Base-by-base conservation (phyloP, 768 basidiomycete species). In the Phlebiopsis gigantea region DNA sequence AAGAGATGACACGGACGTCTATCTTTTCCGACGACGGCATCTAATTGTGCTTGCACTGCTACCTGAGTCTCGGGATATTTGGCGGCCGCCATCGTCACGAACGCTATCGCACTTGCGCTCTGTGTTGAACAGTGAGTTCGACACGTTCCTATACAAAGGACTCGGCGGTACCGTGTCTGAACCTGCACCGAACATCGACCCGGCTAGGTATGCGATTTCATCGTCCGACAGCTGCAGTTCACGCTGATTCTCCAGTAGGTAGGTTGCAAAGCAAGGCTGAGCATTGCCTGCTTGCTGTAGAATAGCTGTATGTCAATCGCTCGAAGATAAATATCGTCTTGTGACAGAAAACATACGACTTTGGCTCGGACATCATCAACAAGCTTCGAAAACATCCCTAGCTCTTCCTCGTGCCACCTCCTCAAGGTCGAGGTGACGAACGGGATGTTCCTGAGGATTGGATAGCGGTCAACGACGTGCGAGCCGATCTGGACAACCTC, bases 381-480 rank as follows among this genome's bases (percentile, higher is more conserved):
- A 53, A 72, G 73, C 0, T 66, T 59, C 8, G 60, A 45, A 54
- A 70, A 77, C 41, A 76, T 59, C 1, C 45, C 60, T 9, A 73
- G 64, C 59, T 77, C 76, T 49, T 75, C 71, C 30, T 61, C 21
- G 59, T 85, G 84, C 48, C 82, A 84, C 2, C 72, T 68, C 54
- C 77, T 72, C 9, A 88, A 70, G 55, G 83, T 77, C 17, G 77
- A 74, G 4, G 83, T 69, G 60, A 85, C 86, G 19, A 82, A 83
- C 1, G 87, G 86, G 21, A 88, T 65, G 63, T 65, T 49, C 45
- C 66, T 69, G 19, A 77, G 57, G 55, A 73, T 60, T 0, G 77
- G 75, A 50, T 65, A 71, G 14, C 46, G 64, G 42, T 78, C 75
- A 21, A 76, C 65, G 9, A 70, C 50, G 34, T 70, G 56, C 9